Base-by-base conservation (phyloP, 2,329 filamentous ascomycete genomes). In the Fusarium annulatum region DNA sequence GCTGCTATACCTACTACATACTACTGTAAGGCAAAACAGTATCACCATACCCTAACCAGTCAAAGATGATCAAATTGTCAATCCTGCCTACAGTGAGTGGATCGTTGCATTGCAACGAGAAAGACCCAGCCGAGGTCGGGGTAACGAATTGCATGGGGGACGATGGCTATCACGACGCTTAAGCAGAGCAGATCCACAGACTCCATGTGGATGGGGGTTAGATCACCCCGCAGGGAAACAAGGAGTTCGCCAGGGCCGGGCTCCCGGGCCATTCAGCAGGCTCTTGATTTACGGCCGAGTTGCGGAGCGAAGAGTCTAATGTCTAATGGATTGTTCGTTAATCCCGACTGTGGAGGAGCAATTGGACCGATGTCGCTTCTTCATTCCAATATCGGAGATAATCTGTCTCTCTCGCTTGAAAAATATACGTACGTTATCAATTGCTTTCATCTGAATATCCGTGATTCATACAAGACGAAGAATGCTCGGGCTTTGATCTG, bases 51-150 rank as follows among this genome's bases (percentile, higher is more conserved):
- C 49, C 53, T 55, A 67, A 42, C 36, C 41, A 52, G 51, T 58
- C 45, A 65, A 66, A 66, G 61, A 49, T 26, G 36, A 72, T 59
- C 46, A 70, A 59, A 64, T 61, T 56, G 36, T 42, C 51, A 51
- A 68, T 67, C 38, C 64, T 51, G 28, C 33, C n/a, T 43, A 48
- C 26, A 21, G 19, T 16, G 26, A 68, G 64, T 69, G 67, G 69
- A 64, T 61, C 58, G 53, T 61, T 56, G 48, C 58, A 61, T 18
- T 34, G 39, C 19, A 51, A 23, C 33, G 45, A 26, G 41, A 12
- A 60, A 52, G 42, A 36, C 63, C 55, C 61, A 74, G 65, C 72
- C 72, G 72, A 75, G 72, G 72, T 75, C 72, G 72, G 72, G 56
- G 51, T 66, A 43, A 39, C 19, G 45, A 58, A 49, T 59, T 42